Conservation (phyloP, 371 early-diverging fungal species). For the Apophysomyces elegans region DNA sequence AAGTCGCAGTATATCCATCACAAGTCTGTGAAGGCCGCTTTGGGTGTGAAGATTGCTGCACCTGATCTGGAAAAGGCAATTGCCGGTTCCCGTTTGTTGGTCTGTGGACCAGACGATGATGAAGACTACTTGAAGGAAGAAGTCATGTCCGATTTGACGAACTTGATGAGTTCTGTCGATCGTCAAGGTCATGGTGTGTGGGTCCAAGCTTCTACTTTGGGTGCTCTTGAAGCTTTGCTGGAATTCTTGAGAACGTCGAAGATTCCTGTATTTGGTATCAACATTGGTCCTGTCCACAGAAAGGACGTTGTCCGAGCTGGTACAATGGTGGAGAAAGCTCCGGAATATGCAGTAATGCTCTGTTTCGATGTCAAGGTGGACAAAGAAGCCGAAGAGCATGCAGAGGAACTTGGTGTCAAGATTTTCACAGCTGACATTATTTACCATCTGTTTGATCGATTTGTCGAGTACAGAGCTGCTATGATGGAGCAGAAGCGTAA, state of each 20-base stretch:
- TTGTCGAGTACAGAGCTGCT: slow-evolving; percentile 81
- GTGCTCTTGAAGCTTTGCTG: slow-evolving; percentile 99
- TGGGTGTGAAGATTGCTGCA: slow-evolving; percentile 98
- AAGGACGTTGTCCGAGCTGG: slow-evolving; percentile 96
- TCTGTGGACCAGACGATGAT: slow-evolving; percentile 95
- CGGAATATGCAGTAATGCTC: slow-evolving; percentile 94
- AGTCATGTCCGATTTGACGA: slow-evolving; percentile 89
- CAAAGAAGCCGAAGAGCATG: slow-evolving; percentile 94
- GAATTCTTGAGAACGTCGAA: slow-evolving; percentile 93
- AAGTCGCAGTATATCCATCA: slow-evolving; percentile 97
- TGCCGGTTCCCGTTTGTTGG: slow-evolving; percentile 97
- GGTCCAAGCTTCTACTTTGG: slow-evolving; percentile 99
- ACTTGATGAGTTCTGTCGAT: slow-evolving; percentile 81
- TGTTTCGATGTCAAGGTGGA: slow-evolving; percentile 99
- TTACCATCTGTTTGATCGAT: slow-evolving; percentile 99
- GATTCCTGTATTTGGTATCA: slow-evolving; percentile 98
- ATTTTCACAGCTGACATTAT: slow-evolving; percentile 99
- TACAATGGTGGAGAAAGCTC: slow-evolving; percentile 92
- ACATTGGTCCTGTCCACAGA: slow-evolving; percentile 99
- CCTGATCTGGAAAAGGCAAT: slow-evolving; percentile 98
- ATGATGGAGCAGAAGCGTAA: slow-evolving; percentile 86
- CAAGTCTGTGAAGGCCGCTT: slow-evolving; percentile 96
- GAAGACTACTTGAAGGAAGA: slow-evolving; percentile 94
- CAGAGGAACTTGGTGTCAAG: slow-evolving; percentile 92
- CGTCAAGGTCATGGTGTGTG: slow-evolving; percentile 96